Percentiles rank a stretch among this genome's conserved stretches.
Evolutionary conservation across 2,329 filamentous ascomycete species (phyloP).

Genomic region (Alternaria novae-zelandiae): DNA sequence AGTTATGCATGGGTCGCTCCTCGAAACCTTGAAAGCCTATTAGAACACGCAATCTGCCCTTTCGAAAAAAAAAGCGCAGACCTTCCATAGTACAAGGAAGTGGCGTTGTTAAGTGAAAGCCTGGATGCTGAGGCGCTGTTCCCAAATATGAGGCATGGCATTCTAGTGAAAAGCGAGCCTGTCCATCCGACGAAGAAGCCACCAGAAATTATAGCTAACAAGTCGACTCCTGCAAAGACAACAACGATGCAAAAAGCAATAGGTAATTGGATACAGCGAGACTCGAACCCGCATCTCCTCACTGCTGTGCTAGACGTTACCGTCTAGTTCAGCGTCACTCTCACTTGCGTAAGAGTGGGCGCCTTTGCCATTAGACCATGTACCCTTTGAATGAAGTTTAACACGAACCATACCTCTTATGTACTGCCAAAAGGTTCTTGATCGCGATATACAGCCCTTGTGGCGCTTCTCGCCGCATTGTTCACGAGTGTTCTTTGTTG

Average conservation of each 20-base stretch:
- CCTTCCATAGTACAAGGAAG: not conserved
- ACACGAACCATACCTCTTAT: not conserved
- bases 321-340: not conserved
- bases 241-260: not conserved
- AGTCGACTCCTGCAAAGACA: too few relatives aligned
- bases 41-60: not conserved
- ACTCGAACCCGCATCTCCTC: not conserved
- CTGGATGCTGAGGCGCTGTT: not conserved
- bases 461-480: not conserved
- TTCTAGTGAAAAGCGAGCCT: not conserved
- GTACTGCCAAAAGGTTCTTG: accelerated
- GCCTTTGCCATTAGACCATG: not conserved
- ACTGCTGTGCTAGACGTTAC: not conserved
- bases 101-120: not conserved
- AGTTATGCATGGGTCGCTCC: not conserved
- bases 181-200: not conserved
- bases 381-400: not conserved
- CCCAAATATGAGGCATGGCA: not conserved
- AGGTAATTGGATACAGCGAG: not conserved
- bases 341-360: not conserved
- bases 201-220: too few relatives aligned
- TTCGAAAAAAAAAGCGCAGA: not conserved
- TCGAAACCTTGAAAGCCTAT: not conserved
- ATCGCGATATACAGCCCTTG: not conserved
- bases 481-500: not conserved